Percentiles rank a stretch among this genome's conserved stretches.
These are phyloP conservation scores for Venturia asperata DNA, from an alignment of 2,329 filamentous ascomycete species.

Conservation along the genomic window DNA sequence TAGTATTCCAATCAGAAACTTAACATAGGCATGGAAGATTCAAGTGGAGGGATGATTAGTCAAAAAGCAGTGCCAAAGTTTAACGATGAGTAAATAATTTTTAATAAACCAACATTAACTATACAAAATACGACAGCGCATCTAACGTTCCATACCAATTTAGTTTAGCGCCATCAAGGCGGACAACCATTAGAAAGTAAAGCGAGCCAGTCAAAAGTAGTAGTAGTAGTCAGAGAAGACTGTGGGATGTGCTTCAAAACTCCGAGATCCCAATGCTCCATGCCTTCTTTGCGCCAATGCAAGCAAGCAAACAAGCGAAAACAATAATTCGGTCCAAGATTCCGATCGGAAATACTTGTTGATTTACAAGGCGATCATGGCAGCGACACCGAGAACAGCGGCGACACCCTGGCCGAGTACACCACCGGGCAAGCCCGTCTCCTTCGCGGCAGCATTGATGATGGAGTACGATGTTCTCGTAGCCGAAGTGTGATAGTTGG, in stretches of 20 bases:
- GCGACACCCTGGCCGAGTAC: conserved; percentile 10
- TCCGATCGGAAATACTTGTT: no score
- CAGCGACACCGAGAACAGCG: conserved; percentile 4
- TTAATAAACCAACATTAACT: conserved; percentile 15
- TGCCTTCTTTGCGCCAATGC: background rate
- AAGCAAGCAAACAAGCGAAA: background rate
- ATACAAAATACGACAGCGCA: background rate
- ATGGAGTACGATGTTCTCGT: conserved; percentile 10
- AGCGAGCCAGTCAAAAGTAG: background rate
- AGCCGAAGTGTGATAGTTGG: conserved; percentile 5
- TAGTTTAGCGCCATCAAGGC: background rate
- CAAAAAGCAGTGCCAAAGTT: background rate
- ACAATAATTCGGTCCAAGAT: background rate
- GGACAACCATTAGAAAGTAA: conserved; percentile 11
- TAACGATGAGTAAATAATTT: background rate
- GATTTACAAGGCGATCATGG: conserved; percentile 3
- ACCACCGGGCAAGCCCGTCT: conserved; percentile 13
- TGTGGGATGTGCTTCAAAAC: background rate
- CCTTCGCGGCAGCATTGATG: conserved; percentile 11
- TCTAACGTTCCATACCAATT: background rate
- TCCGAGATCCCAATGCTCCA: conserved; percentile 5
- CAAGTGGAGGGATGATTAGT: no score
- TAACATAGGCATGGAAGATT: no score
- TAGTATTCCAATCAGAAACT: no score
- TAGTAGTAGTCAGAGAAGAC: background rate